These are phyloP conservation scores for Falciphora oryzae DNA, from an alignment of 2,329 filamentous ascomycete species.

Conservation along the genomic window DNA sequence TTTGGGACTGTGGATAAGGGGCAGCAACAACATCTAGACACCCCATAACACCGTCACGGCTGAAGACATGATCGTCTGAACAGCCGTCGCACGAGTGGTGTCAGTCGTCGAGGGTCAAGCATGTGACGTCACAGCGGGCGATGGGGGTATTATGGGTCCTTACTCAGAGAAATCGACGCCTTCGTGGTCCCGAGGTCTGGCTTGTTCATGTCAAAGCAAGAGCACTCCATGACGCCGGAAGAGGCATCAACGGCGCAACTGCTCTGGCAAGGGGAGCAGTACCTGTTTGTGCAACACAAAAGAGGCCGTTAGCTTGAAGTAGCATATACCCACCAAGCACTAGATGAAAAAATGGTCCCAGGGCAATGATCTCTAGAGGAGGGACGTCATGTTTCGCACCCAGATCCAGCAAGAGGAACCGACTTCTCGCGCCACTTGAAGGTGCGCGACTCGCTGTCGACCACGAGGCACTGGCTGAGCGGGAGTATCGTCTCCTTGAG, in stretches of 20 bases:
- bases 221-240: not conserved
- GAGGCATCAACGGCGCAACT: not conserved
- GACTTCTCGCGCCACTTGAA: conserved; percentile 7
- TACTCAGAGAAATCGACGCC: not conserved
- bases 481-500: conserved; percentile 5
- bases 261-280: not conserved
- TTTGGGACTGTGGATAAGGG: not conserved
- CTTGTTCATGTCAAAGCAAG: conserved; percentile 2
- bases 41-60: conserved; percentile 3
- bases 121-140: too few species aligned
- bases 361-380: too few species aligned
- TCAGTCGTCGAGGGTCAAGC: not conserved
- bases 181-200: conserved; percentile 3
- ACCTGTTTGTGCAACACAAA: not conserved
- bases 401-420: not conserved
- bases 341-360: too few species aligned
- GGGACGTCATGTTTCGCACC: too few species aligned
- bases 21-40: not conserved
- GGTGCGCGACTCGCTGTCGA: not conserved
- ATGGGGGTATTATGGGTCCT: not conserved
- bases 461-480: not conserved
- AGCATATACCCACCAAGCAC: too few species aligned
- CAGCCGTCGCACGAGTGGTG: not conserved
- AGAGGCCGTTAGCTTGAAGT: not conserved
- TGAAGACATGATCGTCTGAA: conserved; percentile 2